A percentile compares a stretch with the other conserved stretches of the same genome.
These are phyloP conservation scores for Eleusine indica DNA, from an alignment of 176 grass and related monocot species.

Conservation along the genomic window DNA sequence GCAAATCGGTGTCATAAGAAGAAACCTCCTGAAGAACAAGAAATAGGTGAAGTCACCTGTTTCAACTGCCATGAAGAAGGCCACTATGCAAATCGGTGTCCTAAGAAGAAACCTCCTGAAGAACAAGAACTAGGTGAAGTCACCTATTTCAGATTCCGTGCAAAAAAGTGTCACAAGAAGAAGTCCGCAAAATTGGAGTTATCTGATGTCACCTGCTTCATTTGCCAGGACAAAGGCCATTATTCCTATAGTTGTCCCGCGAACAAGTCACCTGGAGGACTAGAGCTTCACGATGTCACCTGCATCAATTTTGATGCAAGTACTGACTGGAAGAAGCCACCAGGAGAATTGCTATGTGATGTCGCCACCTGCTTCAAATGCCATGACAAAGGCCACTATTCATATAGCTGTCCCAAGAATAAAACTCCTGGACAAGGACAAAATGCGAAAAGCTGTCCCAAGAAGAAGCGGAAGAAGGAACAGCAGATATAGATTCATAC, in stretches of 20 bases:
- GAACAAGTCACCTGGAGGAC: neutral
- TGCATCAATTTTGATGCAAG: neutral
- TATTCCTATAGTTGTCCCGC: neutral
- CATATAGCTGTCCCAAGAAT: neutral
- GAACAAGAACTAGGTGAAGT: too few species aligned
- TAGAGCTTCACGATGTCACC: neutral
- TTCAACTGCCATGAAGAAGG: too few species aligned
- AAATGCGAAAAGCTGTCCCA: neutral
- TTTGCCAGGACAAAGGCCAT: slow-evolving; percentile 11
- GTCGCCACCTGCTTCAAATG: slow-evolving; percentile 14
- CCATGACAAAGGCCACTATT: neutral
- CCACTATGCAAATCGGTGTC: too few species aligned
- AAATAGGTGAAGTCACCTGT: too few species aligned
- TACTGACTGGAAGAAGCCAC: neutral
- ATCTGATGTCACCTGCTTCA: slow-evolving; percentile 7
- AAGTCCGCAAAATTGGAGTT: neutral
- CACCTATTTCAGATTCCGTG: neutral
- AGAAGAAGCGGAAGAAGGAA: neutral
- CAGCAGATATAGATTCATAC: neutral
- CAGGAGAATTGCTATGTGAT: neutral
- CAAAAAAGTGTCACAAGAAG: neutral
- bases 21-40: too few species aligned
- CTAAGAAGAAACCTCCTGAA: too few species aligned
- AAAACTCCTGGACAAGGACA: neutral
- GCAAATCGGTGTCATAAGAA: too few species aligned